Evolutionary conservation across 768 basidiomycete genomes (phyloP).

Genomic region (Lactifluus pinguis): DNA sequence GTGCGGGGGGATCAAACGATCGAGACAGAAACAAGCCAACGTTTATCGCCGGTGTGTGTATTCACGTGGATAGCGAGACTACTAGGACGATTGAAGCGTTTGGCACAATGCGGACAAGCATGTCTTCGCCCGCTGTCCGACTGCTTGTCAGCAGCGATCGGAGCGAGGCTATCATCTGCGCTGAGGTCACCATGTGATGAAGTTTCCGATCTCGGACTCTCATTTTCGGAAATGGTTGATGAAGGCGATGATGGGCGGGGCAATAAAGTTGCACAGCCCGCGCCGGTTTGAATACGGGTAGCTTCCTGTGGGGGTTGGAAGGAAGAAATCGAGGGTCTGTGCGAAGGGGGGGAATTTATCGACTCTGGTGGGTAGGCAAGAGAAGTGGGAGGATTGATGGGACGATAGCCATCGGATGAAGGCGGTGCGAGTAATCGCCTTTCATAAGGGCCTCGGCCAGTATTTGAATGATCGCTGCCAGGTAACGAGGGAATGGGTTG

Average conservation of each 20-base stretch:
- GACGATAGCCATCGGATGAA: conserved; percentile 8
- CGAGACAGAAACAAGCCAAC: conserved; percentile 31
- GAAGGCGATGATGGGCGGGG: conserved; percentile 14
- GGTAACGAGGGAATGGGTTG: conserved; percentile 4
- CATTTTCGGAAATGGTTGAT: conserved; percentile 16
- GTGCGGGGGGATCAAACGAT: not conserved
- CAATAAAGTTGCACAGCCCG: not conserved
- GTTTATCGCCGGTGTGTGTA: conserved; percentile 60
- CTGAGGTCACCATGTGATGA: conserved; percentile 12
- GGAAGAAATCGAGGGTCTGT: not conserved
- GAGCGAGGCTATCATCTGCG: not conserved
- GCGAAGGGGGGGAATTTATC: not conserved
- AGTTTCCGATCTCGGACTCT: conserved; percentile 13
- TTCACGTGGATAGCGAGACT: conserved; percentile 59
- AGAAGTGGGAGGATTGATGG: not conserved
- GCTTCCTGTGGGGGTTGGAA: conserved; percentile 7
- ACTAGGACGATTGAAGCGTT: conserved; percentile 62
- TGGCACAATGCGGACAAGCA: conserved; percentile 39
- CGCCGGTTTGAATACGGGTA: conserved; percentile 5
- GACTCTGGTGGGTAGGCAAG: not conserved
- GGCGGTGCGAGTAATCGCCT: conserved; percentile 1
- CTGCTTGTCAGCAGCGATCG: conserved; percentile 11
- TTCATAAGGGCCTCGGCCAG: not conserved
- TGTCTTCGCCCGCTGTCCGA: conserved; percentile 25
- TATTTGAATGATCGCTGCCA: not conserved